These are phyloP conservation scores for Rhizoctonia solani DNA, from an alignment of 1,284 basidiomycete genomes.

Conservation along the genomic window DNA sequence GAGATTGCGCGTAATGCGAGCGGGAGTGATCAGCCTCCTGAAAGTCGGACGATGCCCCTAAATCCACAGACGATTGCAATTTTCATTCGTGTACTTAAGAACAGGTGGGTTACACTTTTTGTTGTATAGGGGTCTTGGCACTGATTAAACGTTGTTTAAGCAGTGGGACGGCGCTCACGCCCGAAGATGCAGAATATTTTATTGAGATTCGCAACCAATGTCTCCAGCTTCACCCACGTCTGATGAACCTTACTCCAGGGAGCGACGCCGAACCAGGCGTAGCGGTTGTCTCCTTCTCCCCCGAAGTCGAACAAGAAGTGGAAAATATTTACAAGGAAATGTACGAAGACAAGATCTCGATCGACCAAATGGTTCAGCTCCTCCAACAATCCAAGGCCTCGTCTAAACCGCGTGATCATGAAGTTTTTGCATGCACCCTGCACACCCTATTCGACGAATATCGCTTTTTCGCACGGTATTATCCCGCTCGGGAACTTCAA, in stretches of 20 bases:
- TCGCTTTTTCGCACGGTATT: constrained; percentile 97
- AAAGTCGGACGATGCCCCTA: constrained; percentile 79
- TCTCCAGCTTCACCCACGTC: constrained; percentile 92
- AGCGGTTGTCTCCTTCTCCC: constrained; percentile 82
- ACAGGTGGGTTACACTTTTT: constrained; percentile 57
- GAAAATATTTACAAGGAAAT: constrained; percentile 97
- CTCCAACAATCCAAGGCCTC: constrained; percentile 87
- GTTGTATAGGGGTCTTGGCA: too few species aligned
- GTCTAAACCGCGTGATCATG: constrained; percentile 82
- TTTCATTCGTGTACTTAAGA: constrained; percentile 84
- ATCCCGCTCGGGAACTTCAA: constrained; percentile 90
- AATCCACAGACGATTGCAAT: constrained; percentile 88
- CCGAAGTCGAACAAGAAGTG: constrained; percentile 91
- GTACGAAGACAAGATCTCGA: constrained; percentile 93
- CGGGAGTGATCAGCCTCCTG: constrained; percentile 71
- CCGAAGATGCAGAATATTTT: constrained; percentile 84
- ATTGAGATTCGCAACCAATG: constrained; percentile 92
- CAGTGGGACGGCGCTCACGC: constrained; percentile 54
- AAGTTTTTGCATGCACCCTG: constrained; percentile 98
- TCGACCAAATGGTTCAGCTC: constrained; percentile 91
- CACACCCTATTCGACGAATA: constrained; percentile 99
- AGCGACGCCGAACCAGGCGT: constrained; percentile 91
- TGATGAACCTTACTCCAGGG: constrained; percentile 93
- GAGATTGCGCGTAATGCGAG: constrained; percentile 63
- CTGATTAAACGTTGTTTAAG: too few species aligned